Evolutionary conservation across 352 stramenopile genomes (phyloP).

Genomic region (Poterioochromonas sp.): DNA sequence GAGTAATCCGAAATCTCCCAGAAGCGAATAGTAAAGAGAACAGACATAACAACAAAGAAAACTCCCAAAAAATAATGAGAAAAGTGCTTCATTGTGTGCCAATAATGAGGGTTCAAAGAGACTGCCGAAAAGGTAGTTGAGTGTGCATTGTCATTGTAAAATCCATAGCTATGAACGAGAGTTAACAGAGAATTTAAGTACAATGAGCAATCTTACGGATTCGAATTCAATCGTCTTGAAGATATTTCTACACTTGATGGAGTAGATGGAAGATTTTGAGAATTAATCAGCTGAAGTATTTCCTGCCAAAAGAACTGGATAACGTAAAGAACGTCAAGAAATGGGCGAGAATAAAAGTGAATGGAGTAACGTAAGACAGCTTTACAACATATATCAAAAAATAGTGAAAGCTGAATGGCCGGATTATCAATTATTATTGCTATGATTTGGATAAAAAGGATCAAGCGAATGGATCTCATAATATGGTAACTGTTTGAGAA

Average conservation of each 20-base stretch:
- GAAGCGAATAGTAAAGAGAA: background rate
- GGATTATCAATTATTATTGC: constrained; percentile 16
- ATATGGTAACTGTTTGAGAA: constrained; percentile 15
- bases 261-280: background rate
- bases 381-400: background rate
- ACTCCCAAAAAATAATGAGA: constrained; percentile 2
- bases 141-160: background rate
- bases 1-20: constrained; percentile 23
- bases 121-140: background rate
- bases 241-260: background rate
- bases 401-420: background rate
- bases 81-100: background rate
- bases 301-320: background rate
- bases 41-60: background rate
- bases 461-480: background rate
- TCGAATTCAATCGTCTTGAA: background rate
- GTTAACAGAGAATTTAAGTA: too few species aligned
- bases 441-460: constrained; percentile 17
- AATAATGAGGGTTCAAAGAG: background rate
- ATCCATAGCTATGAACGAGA: background rate
- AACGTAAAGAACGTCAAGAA: constrained; percentile 18
- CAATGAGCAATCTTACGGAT: constrained; percentile 19
- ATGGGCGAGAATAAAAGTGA: constrained; percentile 19
- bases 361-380: background rate
- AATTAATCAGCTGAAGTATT: background rate